A percentile compares a stretch with the other conserved stretches of the same genome.
Evolutionary conservation across 1,284 basidiomycete species (phyloP).

Genomic region (Volvariella volvacea): DNA sequence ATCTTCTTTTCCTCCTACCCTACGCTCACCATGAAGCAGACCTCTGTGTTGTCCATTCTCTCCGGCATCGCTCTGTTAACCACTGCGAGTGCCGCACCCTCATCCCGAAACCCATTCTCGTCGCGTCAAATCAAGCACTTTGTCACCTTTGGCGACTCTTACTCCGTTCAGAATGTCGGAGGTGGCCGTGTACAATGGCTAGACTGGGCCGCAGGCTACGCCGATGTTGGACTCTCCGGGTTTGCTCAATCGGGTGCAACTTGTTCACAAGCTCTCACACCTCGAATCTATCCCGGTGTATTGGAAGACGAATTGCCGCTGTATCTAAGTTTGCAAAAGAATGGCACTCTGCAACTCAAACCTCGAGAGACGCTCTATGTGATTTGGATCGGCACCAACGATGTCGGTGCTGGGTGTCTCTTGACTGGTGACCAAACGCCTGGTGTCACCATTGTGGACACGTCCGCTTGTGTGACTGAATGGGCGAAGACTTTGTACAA

Average conservation of each 20-base stretch:
- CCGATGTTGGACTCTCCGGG: constrained; percentile 23
- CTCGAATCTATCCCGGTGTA: constrained; percentile 27
- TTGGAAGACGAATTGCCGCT: constrained; percentile 30
- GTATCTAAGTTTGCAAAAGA: constrained; percentile 20
- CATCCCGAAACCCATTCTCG: too few relatives aligned
- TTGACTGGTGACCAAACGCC: constrained; percentile 21
- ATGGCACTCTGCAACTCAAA: constrained; percentile 19
- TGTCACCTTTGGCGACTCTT: constrained; percentile 35
- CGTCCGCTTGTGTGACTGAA: constrained; percentile 29
- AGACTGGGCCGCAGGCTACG: constrained; percentile 28
- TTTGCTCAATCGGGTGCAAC: constrained; percentile 35
- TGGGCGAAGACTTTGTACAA: constrained; percentile 32
- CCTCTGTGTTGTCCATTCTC: too few relatives aligned
- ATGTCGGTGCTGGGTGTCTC: constrained; percentile 29
- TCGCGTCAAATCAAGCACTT: constrained; percentile 25
- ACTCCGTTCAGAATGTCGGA: constrained; percentile 12
- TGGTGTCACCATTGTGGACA: constrained; percentile 26
- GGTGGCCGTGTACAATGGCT: constrained; percentile 26
- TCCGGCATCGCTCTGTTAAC: too few relatives aligned
- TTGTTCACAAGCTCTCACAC: constrained; percentile 34
- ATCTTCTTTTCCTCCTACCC: too few relatives aligned
- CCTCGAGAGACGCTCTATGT: constrained; percentile 30
- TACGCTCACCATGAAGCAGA: too few relatives aligned
- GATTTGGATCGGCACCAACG: constrained; percentile 38
- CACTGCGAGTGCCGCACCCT: too few relatives aligned